Evolutionary conservation across 306 rosid species (phyloP).

Genomic region (Casuarina equisetifolia): DNA sequence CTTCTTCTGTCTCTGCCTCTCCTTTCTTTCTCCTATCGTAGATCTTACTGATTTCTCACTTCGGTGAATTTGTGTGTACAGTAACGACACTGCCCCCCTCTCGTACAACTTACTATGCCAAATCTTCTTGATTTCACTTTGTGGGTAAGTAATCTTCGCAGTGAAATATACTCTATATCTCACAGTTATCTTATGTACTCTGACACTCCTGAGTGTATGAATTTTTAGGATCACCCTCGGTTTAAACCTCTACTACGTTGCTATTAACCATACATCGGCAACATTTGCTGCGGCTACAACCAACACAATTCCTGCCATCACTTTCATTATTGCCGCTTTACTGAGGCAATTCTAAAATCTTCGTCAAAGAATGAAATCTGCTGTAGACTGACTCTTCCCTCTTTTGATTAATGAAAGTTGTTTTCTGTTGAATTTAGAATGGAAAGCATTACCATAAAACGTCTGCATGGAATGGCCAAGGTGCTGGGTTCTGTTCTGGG

Average conservation of each 20-base stretch:
- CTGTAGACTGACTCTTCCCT: neutral
- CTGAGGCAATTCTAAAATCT: conserved; percentile 44
- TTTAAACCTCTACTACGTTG: conserved; percentile 73
- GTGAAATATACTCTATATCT: too few relatives aligned
- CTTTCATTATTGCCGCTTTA: conserved; percentile 66
- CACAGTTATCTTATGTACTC: neutral
- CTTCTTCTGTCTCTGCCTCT: neutral
- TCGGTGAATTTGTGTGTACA: conserved; percentile 34
- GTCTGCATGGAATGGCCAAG: conserved; percentile 67
- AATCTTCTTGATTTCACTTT: conserved; percentile 67
- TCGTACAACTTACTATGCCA: conserved; percentile 62
- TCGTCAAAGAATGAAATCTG: neutral
- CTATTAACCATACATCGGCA: conserved; percentile 79
- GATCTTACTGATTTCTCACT: neutral
- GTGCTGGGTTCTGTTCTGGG: conserved; percentile 60
- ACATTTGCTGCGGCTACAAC: conserved; percentile 90
- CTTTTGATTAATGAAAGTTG: neutral
- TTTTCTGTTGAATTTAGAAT: conserved; percentile 44
- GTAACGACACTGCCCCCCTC: conserved; percentile 56
- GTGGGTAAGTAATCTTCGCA: conserved; percentile 56
- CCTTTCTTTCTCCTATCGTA: neutral
- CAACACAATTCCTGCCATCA: conserved; percentile 77
- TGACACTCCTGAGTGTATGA: neutral
- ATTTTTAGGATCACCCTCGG: conserved; percentile 65
- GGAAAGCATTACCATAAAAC: conserved; percentile 57